Evolutionary conservation across 2,329 filamentous ascomycete genomes (phyloP).

Genomic region (Aschersonia sp.): DNA sequence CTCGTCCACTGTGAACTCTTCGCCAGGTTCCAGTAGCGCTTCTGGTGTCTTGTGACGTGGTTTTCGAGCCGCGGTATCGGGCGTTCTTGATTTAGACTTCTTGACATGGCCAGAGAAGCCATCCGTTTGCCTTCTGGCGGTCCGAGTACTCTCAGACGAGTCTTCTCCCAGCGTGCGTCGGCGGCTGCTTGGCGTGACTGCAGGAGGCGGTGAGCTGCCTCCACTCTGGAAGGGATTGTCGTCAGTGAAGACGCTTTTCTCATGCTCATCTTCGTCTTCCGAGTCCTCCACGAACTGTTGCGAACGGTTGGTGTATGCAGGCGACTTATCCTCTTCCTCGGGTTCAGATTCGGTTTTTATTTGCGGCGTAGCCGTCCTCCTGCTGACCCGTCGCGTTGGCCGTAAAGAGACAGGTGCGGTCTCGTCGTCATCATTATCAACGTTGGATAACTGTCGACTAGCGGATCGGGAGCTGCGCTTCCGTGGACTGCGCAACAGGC

Average conservation of each 20-base stretch:
- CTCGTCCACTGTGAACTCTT: conserved; percentile 91
- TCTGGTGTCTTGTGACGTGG: conserved; percentile 19
- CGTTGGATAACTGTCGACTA: conserved; percentile 37
- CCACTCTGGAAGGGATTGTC: conserved; percentile 93
- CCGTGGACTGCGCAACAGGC: conserved; percentile 28
- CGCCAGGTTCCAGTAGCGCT: conserved; percentile 48
- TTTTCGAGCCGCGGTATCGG: conserved; percentile 37
- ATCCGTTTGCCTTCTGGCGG: conserved; percentile 30
- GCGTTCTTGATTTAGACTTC: conserved; percentile 31
- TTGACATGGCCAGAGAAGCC: conserved; percentile 11
- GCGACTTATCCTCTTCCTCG: conserved; percentile 15
- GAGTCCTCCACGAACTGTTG: conserved; percentile 35
- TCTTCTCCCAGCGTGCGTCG: conserved; percentile 32
- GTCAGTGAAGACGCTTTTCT: conserved; percentile 58
- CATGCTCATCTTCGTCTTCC: conserved; percentile 21
- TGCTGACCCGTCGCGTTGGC: conserved; percentile 31
- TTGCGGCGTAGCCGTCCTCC: conserved; percentile 36
- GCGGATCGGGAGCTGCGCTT: conserved; percentile 40
- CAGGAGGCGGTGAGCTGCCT: conserved; percentile 44
- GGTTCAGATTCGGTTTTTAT: conserved; percentile 40
- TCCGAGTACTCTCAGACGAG: conserved; percentile 24
- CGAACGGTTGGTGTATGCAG: conserved; percentile 27
- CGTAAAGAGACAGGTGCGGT: conserved; percentile 19
- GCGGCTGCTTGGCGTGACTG: conserved; percentile 32
- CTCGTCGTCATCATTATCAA: conserved; percentile 28